Evolutionary conservation across 495 filamentous ascomycete species (phyloP), one percentile per base, ranked within the genome.

Genomic region (Tuber calosporum): DNA sequence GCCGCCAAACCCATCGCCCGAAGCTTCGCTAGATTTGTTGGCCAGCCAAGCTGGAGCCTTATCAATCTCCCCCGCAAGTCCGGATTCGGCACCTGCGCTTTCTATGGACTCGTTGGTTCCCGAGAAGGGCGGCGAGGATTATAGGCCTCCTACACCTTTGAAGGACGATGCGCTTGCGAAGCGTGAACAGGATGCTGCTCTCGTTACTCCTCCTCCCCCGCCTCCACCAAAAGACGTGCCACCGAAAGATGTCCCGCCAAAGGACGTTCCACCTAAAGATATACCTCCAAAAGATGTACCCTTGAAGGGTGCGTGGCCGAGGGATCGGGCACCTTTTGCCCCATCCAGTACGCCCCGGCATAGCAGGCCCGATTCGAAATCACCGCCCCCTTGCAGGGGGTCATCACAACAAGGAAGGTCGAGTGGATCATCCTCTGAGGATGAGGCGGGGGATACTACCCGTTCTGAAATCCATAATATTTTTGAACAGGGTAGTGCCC

Each of bases 381-480:
- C 53, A 42, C 72, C 76, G 20, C 74, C 76, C 34, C 70, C 72
- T 8, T 66, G 71, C 34, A 75, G 70, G 66, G 72, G 72, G 62
- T 73, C 68, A 43, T 70, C 74, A 70, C 75, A 45, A 8, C 67
- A 19, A 68, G 73, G 58, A 37, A 72, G 72, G 62, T 66, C 42
- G 43, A 73, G 72, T 36, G 70, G 48, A 43, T 73, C 79, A 62
- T 70, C 80, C 69, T 89, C 86, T 70, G 86, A 87, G 73, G 86
- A 87, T 74, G 85, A 88, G 70, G 85, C 85, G 42, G 88, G 90
- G 69, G 87, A 87, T n/a, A 88, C 87, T 39, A 93, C 92, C 5
- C 89, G 89, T 70, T 89, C 90, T 1, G 95, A 97, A 81, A 97
- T 99, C 69, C 92, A 97, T 83, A 96, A 87, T 79, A 97, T 99